These are phyloP conservation scores for Persicaria tinctoria DNA, from an alignment of 148 eudicot species.

Conservation along the genomic window DNA sequence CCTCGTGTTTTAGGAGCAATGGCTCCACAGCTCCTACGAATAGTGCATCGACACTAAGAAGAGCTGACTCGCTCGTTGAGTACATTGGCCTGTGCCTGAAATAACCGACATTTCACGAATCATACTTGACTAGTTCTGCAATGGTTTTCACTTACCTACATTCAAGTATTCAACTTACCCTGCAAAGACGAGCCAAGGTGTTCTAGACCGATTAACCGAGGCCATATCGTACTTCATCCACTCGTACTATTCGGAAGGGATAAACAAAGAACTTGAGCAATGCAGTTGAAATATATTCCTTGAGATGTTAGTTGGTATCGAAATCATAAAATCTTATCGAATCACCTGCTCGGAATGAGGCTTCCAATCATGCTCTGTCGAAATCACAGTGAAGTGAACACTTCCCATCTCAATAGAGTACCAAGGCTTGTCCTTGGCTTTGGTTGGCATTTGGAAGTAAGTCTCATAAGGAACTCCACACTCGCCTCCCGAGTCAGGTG, in stretches of 20 bases:
- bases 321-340: background rate
- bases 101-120: background rate
- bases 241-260: slow-evolving; percentile 1
- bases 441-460: slow-evolving; percentile 76
- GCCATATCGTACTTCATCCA: slow-evolving; percentile 64
- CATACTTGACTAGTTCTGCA: background rate
- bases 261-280: background rate
- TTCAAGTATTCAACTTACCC: slow-evolving; percentile 55
- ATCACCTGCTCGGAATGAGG: slow-evolving; percentile 43
- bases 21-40: slow-evolving; percentile 72
- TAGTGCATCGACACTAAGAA: slow-evolving; percentile 26
- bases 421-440: slow-evolving; percentile 77
- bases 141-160: background rate
- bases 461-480: slow-evolving; percentile 92
- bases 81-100: slow-evolving; percentile 91
- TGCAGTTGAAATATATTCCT: too few relatives aligned
- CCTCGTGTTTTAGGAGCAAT: slow-evolving; percentile 58
- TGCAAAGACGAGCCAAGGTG: slow-evolving; percentile 77
- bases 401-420: slow-evolving; percentile 54
- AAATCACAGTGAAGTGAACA: slow-evolving; percentile 52
- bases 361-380: slow-evolving; percentile 55
- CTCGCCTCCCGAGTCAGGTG: slow-evolving; percentile 91
- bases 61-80: slow-evolving; percentile 24
- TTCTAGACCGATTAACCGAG: slow-evolving; percentile 57
- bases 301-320: too few relatives aligned